These are phyloP conservation scores for Penicillium lagena DNA, from an alignment of 495 filamentous ascomycete genomes.

Conservation along the genomic window DNA sequence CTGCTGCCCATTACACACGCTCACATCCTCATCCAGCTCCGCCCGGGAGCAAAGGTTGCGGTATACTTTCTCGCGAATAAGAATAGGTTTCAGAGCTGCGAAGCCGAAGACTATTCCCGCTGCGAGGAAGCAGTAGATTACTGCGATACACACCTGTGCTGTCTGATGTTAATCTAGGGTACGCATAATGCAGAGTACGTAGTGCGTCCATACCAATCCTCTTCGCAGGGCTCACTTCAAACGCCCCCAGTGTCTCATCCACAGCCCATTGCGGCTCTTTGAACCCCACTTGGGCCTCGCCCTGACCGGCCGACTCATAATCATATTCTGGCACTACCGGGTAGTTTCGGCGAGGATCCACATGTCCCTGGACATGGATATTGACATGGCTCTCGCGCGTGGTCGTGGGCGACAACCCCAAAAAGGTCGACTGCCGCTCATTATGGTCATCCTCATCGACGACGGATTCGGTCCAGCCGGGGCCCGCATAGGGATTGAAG, in stretches of 20 bases:
- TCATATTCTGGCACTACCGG: too few species aligned
- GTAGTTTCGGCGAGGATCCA: too few species aligned
- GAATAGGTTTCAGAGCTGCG: slow-evolving; percentile 75
- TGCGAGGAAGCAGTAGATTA: slow-evolving; percentile 75
- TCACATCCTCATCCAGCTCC: slow-evolving; percentile 52
- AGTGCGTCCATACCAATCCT: slow-evolving; percentile 50
- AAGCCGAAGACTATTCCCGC: slow-evolving; percentile 75
- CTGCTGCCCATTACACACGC: slow-evolving; percentile 69
- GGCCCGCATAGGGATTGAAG: slow-evolving; percentile 41
- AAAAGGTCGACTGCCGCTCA: slow-evolving; percentile 10
- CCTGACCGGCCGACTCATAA: too few species aligned
- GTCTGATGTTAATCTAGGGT: not conserved
- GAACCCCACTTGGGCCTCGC: not conserved
- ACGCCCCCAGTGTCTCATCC: slow-evolving; percentile 53
- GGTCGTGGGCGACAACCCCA: slow-evolving; percentile 14
- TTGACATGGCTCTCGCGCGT: slow-evolving; percentile 16
- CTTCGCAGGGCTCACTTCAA: slow-evolving; percentile 59
- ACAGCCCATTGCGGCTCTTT: slow-evolving; percentile 8
- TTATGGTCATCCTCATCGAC: slow-evolving; percentile 22
- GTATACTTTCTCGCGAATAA: slow-evolving; percentile 73
- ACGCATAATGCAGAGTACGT: not conserved
- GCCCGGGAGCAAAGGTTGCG: slow-evolving; percentile 52
- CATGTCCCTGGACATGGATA: not conserved
- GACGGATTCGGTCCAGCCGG: slow-evolving; percentile 28
- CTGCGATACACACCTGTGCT: slow-evolving; percentile 47